Base-by-base conservation (phyloP, 2,329 filamentous ascomycete species). In the Rhexocercosporidium sp. region DNA sequence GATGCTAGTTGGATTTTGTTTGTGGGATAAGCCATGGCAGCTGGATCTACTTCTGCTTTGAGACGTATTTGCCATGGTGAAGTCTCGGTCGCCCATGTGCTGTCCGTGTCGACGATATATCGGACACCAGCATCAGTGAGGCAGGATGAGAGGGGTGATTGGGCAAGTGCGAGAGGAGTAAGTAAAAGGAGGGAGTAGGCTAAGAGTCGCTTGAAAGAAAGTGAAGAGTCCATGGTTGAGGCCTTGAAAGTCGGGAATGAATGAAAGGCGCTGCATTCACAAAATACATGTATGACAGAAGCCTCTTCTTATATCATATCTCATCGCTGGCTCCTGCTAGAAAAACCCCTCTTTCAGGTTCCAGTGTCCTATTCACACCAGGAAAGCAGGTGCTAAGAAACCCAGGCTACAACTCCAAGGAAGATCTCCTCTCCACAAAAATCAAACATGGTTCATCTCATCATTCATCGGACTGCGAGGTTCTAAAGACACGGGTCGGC, bases 21-120 rank as follows among this genome's bases (percentile, higher is more conserved):
- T 11, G 31, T 56, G 12, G 68, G 68, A 14, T 65, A 70, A 3
- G 66, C 64, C 20, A 66, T 47, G 4, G 39, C 31, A 20, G 56
- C 57, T 39, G 68, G 68, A 27, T 56, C 37, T 22, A 60, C 57
- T 22, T 60, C 57, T 6, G 66, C 49, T 16, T 44, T 56, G 39
- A 68, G 61, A 8, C 68, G 64, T 25, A 63, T 46, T 27, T 68
- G 66, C 68, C 68, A 70, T 64, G 66, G 60, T 54, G 61, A 44
- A 7, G 64, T 66, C 16, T 59, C 61, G 3, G 27, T 59, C 11
- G 49, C 34, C 66, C 66, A 70, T 11, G 59, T 61, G 22, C 20
- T 46, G 29, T 62, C 64, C 11, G 14, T 20, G 2, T 54, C 31
- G 3, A 51, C 11, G n/a, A 69, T 54, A 44, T 54, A 61, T 27